Conservation (phyloP, 805 yeast genomes). For the Lipomyces japonicus region DNA sequence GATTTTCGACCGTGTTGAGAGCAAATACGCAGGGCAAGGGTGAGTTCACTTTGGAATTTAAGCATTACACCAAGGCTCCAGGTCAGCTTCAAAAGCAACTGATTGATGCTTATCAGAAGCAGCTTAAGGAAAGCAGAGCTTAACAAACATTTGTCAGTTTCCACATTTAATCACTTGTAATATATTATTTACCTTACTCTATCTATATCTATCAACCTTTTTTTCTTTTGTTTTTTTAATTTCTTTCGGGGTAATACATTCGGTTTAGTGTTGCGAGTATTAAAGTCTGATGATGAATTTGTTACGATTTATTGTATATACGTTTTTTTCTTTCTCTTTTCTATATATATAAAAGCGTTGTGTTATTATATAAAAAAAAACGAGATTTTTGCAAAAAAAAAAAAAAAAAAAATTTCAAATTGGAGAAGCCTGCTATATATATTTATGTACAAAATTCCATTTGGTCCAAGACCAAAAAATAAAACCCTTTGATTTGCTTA, state of each 20-base stretch:
- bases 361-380: too few species aligned
- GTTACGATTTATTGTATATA: too few species aligned
- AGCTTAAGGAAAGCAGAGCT: slow-evolving; percentile 36
- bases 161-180: not conserved
- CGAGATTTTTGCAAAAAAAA: not conserved
- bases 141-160: not conserved
- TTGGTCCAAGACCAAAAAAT: too few species aligned
- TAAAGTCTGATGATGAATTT: too few species aligned
- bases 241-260: too few species aligned
- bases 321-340: not conserved
- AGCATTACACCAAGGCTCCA: slow-evolving; percentile 84
- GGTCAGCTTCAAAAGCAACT: slow-evolving; percentile 87
- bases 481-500: not conserved
- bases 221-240: too few species aligned
- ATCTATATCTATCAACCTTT: too few species aligned
- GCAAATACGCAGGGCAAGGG: slow-evolving; percentile 99
- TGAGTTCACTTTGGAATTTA: slow-evolving; percentile 92
- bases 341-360: not conserved
- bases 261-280: too few species aligned
- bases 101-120: slow-evolving; percentile 76
- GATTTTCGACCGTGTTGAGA: slow-evolving; percentile 90
- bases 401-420: too few species aligned
- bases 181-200: too few species aligned
- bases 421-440: too few species aligned
- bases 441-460: too few species aligned